phyloP scores from a whole-genome alignment of 1,284 basidiomycete genomes.

The Agroathelia rolfsii region DNA sequence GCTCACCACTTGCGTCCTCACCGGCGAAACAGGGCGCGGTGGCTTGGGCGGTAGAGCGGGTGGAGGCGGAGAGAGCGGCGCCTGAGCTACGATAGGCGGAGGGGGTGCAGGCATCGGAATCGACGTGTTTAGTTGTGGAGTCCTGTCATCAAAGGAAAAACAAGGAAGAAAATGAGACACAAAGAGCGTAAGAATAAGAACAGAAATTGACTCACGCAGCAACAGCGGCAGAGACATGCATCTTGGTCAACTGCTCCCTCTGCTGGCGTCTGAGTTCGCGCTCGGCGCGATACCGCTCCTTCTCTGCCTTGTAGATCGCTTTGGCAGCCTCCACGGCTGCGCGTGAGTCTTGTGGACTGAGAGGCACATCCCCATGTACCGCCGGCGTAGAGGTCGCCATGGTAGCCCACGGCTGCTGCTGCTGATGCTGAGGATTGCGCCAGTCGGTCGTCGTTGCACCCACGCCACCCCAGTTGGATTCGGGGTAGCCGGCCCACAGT shows the following conservation, averaged over 20 bases:
- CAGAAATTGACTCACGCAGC: slow-evolving; percentile 12
- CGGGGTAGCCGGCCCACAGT: slow-evolving; percentile 3
- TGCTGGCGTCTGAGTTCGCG: slow-evolving; percentile 40
- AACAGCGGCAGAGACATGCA: slow-evolving; percentile 2
- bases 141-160: slow-evolving; percentile 6
- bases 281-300: slow-evolving; percentile 53
- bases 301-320: slow-evolving; percentile 52
- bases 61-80: slow-evolving; percentile 7
- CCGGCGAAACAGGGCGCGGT: slow-evolving; percentile 11
- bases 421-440: background rate
- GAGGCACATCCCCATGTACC: too few relatives aligned
- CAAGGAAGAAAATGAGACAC: slow-evolving; percentile 3
- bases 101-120: too few relatives aligned
- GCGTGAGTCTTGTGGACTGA: slow-evolving; percentile 34
- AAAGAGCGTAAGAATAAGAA: slow-evolving; percentile 5
- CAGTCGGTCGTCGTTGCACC: background rate
- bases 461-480: background rate
- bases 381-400: slow-evolving; percentile 4
- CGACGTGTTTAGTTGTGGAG: too few relatives aligned
- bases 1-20: slow-evolving; percentile 29
- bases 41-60: slow-evolving; percentile 12
- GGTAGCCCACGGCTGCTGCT: slow-evolving; percentile 3
- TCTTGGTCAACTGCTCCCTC: slow-evolving; percentile 18
- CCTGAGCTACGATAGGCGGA: slow-evolving; percentile 5
- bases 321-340: slow-evolving; percentile 62